Base-by-base conservation (phyloP, 495 filamentous ascomycete species). In the Tuber melanosporum region DNA sequence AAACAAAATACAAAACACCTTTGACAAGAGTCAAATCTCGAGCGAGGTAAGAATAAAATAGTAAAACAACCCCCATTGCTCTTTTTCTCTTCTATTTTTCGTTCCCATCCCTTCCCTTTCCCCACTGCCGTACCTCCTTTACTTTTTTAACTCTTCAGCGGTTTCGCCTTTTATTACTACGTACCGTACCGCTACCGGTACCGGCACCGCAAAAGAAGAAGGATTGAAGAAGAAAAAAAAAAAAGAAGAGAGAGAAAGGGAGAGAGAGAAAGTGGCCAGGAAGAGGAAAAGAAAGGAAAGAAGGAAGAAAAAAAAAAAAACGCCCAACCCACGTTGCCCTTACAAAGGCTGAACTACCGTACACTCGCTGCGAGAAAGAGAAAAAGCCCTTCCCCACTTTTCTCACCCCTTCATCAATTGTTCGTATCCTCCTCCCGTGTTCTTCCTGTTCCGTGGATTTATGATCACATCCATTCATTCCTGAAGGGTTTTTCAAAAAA, bases 331-430 rank as follows among this genome's bases (percentile, higher is more conserved):
- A 80, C 78, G 74, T 81, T 80, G 74, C 78, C 75, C 78, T 66
- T 81, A 81, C 79, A 80, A 80, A 80, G 57, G 57, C 79, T 80
- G 78, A 80, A 69, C 71, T 76, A 69, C 32, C 32, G 32, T 32
- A 32, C 74, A 45, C 73, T 80, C 77, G 3, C 57, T 66, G 26
- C 57, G 26, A 32, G 15, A 32, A n/a, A 66, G 26, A 66, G 57
- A 66, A 66, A 66, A 66, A 66, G 57, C 77, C 79, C 74, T 80
- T 80, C 78, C 78, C 78, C 77, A 80, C 77, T 80, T 80, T 80
- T 80, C 79, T 80, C 74, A 76, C 78, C 76, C 71, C 78, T 69
- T 43, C 46, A 44, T 73, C 75, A 71, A 80, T 79, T 74, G 77
- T 80, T 80, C 78, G 73, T 80, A 80, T 75, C 78, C 77, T 72